These are phyloP conservation scores for Puccinia hordei DNA, from an alignment of 1,284 basidiomycete genomes.

Conservation along the genomic window DNA sequence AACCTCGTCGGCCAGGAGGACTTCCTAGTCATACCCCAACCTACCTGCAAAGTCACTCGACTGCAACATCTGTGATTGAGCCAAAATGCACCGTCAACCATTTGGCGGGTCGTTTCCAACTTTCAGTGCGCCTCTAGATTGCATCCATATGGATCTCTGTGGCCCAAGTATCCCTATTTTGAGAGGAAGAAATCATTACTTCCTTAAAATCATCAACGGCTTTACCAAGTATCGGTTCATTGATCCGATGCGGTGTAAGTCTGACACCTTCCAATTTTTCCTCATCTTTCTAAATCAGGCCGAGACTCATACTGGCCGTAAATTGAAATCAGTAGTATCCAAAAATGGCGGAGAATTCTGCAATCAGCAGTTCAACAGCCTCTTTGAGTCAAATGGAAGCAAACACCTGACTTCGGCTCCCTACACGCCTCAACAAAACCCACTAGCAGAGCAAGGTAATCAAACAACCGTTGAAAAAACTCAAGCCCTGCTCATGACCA, in stretches of 20 bases:
- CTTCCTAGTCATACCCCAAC: background rate
- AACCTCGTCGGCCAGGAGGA: no score
- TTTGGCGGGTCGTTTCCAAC: constrained; percentile 9
- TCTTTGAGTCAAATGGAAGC: background rate
- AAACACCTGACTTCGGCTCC: background rate
- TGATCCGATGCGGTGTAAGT: constrained; percentile 10
- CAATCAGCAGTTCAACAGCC: background rate
- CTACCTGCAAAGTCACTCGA: background rate
- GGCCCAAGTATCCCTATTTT: no score
- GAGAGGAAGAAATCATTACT: no score
- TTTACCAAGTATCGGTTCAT: constrained; percentile 9
- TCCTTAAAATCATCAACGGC: no score
- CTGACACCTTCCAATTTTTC: background rate
- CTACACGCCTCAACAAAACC: constrained; percentile 40
- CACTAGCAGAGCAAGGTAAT: constrained; percentile 21
- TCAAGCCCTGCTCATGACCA: background rate
- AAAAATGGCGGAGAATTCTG: constrained; percentile 37
- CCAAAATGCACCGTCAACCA: constrained; percentile 23
- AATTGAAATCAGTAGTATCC: constrained; percentile 13
- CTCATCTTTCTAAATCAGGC: background rate
- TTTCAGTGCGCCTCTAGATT: background rate
- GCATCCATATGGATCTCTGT: constrained; percentile 43
- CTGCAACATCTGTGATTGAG: background rate
- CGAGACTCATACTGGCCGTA: background rate
- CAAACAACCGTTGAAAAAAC: no score